Evolutionary conservation across 192 early-diverging fungal species (phyloP), one percentile per base, ranked within the genome.

Genomic region (Gigaspora rosea): DNA sequence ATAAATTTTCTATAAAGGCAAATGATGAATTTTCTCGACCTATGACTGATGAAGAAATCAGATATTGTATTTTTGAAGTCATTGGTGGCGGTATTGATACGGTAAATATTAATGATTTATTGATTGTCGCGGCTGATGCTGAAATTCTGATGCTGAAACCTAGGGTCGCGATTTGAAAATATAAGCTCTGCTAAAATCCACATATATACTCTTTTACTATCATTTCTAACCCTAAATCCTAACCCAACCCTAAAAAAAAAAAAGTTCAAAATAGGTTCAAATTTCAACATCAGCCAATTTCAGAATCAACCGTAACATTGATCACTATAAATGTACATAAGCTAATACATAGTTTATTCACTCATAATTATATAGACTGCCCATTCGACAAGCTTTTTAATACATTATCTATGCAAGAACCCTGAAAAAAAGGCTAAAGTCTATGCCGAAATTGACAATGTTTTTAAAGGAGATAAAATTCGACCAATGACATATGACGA

Each of bases 11-110:
- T 4, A 69, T 48, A 10, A 70, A 20, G 11, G 9, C 12, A 18
- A n/a, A 18, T 56, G 15, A 56, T 11, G 15, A 48, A 18, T 8
- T 8, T 2, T 46, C 15, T 50, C 15, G 9, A 50, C 47, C 46
- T 11, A 48, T 70, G 47, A 70, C 13, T 70, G 68, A 70, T 15
- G 48, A 46, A 35, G 68, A 70, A 10, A 70, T 70, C 18, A 41
- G 47, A 47, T 22, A 20, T 27, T 8, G 15, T 20, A 13, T 70
- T 15, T 15, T 50, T 13, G 68, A 70, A 70, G 27, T 70, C 15
- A 1, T 70, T 51, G 68, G 20, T 70, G 68, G 47, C 6, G 36
- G 46, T 70, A 50, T 70, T 50, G 48, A 50, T 11, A 70, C 68
- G 0, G 61, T 63, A 63, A 22, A 20, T 63, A 33, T 36, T 63